Evolutionary conservation across 2,329 filamentous ascomycete species (phyloP).

Genomic region (Ophiocordyceps camponoti-floridani): DNA sequence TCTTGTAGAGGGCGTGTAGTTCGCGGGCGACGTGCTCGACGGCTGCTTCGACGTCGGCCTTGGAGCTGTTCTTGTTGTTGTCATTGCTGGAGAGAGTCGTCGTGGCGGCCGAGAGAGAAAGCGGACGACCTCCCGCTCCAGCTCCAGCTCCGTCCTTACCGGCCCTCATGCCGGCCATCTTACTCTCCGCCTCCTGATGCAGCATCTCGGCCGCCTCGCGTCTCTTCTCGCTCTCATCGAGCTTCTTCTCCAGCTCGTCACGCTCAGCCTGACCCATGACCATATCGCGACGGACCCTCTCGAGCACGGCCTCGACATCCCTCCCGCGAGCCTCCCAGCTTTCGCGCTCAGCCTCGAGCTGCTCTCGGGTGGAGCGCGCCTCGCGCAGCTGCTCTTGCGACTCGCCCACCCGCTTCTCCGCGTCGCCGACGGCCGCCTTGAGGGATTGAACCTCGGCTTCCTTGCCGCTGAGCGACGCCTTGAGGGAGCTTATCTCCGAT

Average conservation of each 20-base stretch:
- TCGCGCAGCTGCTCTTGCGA: constrained; percentile 71
- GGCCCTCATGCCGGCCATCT: constrained; percentile 55
- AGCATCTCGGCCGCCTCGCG: constrained; percentile 58
- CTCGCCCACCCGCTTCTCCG: constrained; percentile 80
- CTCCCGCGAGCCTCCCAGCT: constrained; percentile 71
- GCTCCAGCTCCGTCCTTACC: constrained; percentile 30
- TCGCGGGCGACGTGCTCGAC: constrained; percentile 89
- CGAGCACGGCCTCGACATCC: constrained; percentile 70
- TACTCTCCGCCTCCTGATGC: constrained; percentile 58
- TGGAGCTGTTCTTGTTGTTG: constrained; percentile 16
- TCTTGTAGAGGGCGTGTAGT: constrained; percentile 83
- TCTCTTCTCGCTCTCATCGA: constrained; percentile 61
- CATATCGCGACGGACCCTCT: constrained; percentile 68
- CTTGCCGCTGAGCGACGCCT: constrained; percentile 77
- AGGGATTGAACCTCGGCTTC: constrained; percentile 81
- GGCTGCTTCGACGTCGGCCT: constrained; percentile 58
- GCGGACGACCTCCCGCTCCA: neutral
- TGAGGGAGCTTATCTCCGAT: constrained; percentile 87
- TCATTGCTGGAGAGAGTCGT: constrained; percentile 11
- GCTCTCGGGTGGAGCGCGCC: constrained; percentile 50
- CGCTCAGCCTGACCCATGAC: constrained; percentile 61
- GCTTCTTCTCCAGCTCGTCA: constrained; percentile 56
- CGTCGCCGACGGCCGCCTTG: constrained; percentile 74
- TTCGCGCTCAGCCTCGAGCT: constrained; percentile 55
- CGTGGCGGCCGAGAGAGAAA: neutral